phyloP scores from a whole-genome alignment of 2,329 filamentous ascomycete genomes.

The Claviceps pusilla region DNA sequence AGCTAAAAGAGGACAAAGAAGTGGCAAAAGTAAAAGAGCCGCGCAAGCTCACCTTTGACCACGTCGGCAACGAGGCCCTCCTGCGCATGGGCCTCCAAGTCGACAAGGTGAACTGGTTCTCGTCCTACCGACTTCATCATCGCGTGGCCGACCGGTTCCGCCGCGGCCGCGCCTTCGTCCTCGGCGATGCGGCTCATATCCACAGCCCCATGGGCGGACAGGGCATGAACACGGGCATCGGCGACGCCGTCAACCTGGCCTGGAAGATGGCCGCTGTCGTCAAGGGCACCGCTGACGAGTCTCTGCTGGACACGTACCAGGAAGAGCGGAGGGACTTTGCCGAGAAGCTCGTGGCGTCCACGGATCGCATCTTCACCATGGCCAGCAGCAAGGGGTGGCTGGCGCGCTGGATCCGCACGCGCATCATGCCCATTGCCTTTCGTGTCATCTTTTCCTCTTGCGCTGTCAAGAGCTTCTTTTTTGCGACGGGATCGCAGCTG shows the following conservation, averaged over 20 bases:
- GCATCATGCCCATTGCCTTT: not conserved
- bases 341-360: not conserved
- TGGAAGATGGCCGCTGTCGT: slow-evolving; percentile 32
- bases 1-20: too few relatives aligned
- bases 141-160: not conserved
- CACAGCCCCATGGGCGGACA: slow-evolving; percentile 42
- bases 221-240: slow-evolving; percentile 43
- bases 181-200: slow-evolving; percentile 42
- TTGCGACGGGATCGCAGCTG: not conserved
- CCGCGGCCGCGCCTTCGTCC: slow-evolving; percentile 21
- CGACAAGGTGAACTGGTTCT: not conserved
- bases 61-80: not conserved
- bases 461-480: not conserved
- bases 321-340: slow-evolving; percentile 1
- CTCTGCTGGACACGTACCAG: not conserved
- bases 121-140: slow-evolving; percentile 1
- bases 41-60: not conserved
- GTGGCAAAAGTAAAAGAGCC: not conserved
- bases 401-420: not conserved
- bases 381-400: not conserved
- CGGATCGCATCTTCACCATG: slow-evolving; percentile 2
- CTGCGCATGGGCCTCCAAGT: not conserved
- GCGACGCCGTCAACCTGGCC: slow-evolving; percentile 38
- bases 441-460: not conserved
- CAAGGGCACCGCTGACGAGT: slow-evolving; percentile 6